Base-by-base conservation (phyloP, 1,284 basidiomycete genomes). In the Naganishia sp. region DNA sequence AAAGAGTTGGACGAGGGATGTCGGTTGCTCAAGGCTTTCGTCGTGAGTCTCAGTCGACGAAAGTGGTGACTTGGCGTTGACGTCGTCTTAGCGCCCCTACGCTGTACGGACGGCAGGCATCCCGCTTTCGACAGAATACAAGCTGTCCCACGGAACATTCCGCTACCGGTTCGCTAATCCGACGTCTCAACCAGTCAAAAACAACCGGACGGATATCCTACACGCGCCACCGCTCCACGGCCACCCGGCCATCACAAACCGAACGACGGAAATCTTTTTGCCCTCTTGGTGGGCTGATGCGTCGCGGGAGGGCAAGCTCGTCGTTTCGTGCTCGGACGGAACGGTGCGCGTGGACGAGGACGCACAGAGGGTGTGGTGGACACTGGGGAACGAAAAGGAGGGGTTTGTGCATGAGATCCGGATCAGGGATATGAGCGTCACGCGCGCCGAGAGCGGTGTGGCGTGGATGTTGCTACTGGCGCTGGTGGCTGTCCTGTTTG, bases 261-360 rank as follows among this genome's bases (percentile, higher is more conserved):
- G 82, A 53, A 85, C 88, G 71, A 92, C 91, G 13, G 90, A 92
- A 77, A 86, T 94, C 60, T 94, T 87, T 81, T 72, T 92, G 10
- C 91, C 92, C 0, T 21, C 56, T 1, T 69, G 76, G 25, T 69
- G 75, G 6, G 77, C 74, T 65, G 57, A 54, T 36, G 46, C 60
- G 2, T 63, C 46, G 49, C n/a, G 31, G 7, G 21, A 52, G n/a
- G 42, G 61, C 16, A 54, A 56, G 23, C 54, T 68, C 48, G 52
- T 54, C 9, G 33, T 68, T 49, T 46, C 43, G 43, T 44, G 36
- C 28, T 68, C 66, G 48, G 63, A 68, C 33, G 66, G 66, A 2
- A 59, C 33, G 16, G 54, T 60, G 25, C 36, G 9, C 11, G 43
- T 67, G 0, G 60, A 67, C 31, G 60, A 49, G 23, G 50, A 28